A percentile compares a stretch with the other conserved stretches of the same genome.
phyloP scores from a whole-genome alignment of 805 yeast species.

The Monosporozyma servazzii region DNA sequence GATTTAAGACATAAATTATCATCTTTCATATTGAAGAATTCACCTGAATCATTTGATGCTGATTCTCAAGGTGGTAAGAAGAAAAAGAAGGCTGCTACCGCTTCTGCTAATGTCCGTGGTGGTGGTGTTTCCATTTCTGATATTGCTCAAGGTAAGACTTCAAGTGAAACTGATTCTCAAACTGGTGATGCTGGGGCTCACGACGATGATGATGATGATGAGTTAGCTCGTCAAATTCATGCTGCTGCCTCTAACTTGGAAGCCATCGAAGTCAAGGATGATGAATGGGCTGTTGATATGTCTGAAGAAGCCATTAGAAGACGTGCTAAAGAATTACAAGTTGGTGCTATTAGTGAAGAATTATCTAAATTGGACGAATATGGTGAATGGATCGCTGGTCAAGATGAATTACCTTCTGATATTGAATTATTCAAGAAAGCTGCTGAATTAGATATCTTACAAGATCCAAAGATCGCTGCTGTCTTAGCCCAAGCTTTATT shows the following conservation, averaged over 20 bases:
- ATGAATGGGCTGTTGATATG: constrained; percentile 96
- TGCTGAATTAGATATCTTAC: constrained; percentile 61
- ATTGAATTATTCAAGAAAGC: constrained; percentile 90
- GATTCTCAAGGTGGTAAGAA: constrained; percentile 36
- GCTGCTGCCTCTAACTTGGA: constrained; percentile 72
- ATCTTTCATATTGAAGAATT: constrained; percentile 84
- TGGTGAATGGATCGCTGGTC: constrained; percentile 81
- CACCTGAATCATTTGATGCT: constrained; percentile 53
- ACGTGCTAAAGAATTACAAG: constrained; percentile 83
- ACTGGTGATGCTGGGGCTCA: constrained; percentile 36
- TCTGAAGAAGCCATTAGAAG: constrained; percentile 91
- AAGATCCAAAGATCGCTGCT: constrained; percentile 70
- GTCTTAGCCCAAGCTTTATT: constrained; percentile 88
- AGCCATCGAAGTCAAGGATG: constrained; percentile 65
- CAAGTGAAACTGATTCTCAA: constrained; percentile 19
- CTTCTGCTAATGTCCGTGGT: constrained; percentile 81
- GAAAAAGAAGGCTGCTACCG: constrained; percentile 76
- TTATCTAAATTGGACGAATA: constrained; percentile 54
- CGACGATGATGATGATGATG: constrained; percentile 54
- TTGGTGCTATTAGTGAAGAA: constrained; percentile 35
- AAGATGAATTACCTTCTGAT: constrained; percentile 62
- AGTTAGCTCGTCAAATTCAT: constrained; percentile 65
- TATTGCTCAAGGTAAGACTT: constrained; percentile 48
- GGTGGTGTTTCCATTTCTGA: constrained; percentile 77
- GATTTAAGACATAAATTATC: constrained; percentile 82